Conservation (phyloP, 306 rosid genomes). For the Trifolium subterraneum region DNA sequence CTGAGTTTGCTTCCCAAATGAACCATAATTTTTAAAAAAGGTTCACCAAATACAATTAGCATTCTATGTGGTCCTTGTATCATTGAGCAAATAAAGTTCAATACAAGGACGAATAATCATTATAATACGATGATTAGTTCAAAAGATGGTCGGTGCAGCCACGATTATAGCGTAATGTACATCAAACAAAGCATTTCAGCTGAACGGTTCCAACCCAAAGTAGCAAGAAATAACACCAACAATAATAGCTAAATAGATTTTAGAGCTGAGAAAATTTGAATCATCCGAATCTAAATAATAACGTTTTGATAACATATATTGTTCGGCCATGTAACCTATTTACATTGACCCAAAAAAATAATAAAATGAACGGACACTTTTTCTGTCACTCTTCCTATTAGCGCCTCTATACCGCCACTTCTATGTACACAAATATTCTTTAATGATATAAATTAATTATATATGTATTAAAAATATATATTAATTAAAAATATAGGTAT, state of each 20-base stretch:
- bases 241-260: background rate
- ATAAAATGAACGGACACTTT: background rate
- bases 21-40: too few relatives aligned
- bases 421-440: constrained; percentile 42
- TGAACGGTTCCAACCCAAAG: background rate
- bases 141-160: too few relatives aligned
- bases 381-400: constrained; percentile 29
- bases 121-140: too few relatives aligned
- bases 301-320: background rate
- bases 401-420: constrained; percentile 21
- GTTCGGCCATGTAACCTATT: constrained; percentile 28
- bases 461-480: too few relatives aligned
- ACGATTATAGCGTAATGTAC: too few relatives aligned
- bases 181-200: background rate
- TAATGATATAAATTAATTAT: too few relatives aligned
- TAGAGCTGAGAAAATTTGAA: background rate
- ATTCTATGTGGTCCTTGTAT: too few relatives aligned
- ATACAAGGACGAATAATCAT: too few relatives aligned
- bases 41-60: too few relatives aligned
- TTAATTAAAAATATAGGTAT: too few relatives aligned
- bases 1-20: too few relatives aligned
- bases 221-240: background rate
- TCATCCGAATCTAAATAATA: constrained; percentile 9
- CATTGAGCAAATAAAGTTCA: too few relatives aligned
- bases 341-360: constrained; percentile 11